phyloP scores from a whole-genome alignment of 176 grass and related monocot genomes.

The Juncus effusus region DNA sequence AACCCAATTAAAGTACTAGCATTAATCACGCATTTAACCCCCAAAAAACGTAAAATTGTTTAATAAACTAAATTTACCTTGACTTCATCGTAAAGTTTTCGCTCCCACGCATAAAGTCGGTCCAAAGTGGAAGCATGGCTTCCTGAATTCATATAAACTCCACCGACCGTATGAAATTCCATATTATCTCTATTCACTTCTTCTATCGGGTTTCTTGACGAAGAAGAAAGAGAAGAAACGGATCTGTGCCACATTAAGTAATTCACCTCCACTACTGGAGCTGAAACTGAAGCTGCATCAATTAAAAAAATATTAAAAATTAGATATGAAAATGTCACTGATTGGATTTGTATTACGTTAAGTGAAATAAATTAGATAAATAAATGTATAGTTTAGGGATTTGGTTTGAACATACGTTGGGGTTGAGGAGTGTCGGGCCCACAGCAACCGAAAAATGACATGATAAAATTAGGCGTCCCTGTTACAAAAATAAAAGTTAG shows the following conservation, averaged over 20 bases:
- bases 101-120: conserved; percentile 95
- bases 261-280: conserved; percentile 52
- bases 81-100: conserved; percentile 97
- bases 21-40: too few relatives aligned
- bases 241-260: conserved; percentile 87
- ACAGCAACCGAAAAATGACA: conserved; percentile 68
- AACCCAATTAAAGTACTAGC: too few relatives aligned
- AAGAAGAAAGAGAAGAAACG: conserved; percentile 82
- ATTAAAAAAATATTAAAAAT: conserved; percentile 23
- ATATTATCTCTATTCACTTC: conserved; percentile 42
- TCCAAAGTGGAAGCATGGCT: conserved; percentile 93
- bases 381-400: conserved; percentile 17
- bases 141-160: conserved; percentile 87
- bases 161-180: conserved; percentile 53
- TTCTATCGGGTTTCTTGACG: conserved; percentile 73
- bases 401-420: conserved; percentile 44
- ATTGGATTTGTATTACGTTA: too few relatives aligned
- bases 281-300: conserved; percentile 74
- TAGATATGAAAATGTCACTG: too few relatives aligned
- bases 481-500: conserved; percentile 27
- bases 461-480: conserved; percentile 53
- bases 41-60: neutral
- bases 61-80: conserved; percentile 48
- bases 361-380: neutral
- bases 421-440: conserved; percentile 57